Conservation (phyloP, 164 flowering plant genomes). For the Vitis cinerea region DNA sequence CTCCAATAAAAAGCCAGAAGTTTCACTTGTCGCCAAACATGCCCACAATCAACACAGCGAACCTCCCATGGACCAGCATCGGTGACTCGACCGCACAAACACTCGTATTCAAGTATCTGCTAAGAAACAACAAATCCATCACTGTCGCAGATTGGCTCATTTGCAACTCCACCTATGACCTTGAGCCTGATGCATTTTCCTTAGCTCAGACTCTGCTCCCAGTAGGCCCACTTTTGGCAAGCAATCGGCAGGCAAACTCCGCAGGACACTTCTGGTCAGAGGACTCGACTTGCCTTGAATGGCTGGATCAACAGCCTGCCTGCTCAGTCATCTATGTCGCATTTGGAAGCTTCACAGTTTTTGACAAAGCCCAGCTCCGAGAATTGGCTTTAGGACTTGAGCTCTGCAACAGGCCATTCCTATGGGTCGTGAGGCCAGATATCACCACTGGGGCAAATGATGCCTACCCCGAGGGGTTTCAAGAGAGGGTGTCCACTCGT, state of each 20-base stretch:
- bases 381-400: slow-evolving; percentile 57
- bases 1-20: slow-evolving; percentile 11
- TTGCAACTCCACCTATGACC: no score
- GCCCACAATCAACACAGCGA: slow-evolving; percentile 21
- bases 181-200: no score
- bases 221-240: no score
- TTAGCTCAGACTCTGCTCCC: no score
- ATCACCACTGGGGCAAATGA: slow-evolving; percentile 10
- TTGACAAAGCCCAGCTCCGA: slow-evolving; percentile 27
- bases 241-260: no score
- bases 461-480: slow-evolving; percentile 34
- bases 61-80: slow-evolving; percentile 25
- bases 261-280: background rate
- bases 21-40: slow-evolving; percentile 25
- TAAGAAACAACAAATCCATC: no score
- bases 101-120: background rate
- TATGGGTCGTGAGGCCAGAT: slow-evolving; percentile 56
- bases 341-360: no score
- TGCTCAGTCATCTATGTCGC: slow-evolving; percentile 25
- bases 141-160: no score
- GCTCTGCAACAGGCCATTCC: slow-evolving; percentile 33
- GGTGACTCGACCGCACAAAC: slow-evolving; percentile 14
- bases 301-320: slow-evolving; percentile 39
- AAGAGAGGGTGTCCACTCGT: slow-evolving; percentile 20
- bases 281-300: slow-evolving; percentile 5